Conservation (phyloP, 345 rosid genomes). For the Eucalyptus microcorys region DNA sequence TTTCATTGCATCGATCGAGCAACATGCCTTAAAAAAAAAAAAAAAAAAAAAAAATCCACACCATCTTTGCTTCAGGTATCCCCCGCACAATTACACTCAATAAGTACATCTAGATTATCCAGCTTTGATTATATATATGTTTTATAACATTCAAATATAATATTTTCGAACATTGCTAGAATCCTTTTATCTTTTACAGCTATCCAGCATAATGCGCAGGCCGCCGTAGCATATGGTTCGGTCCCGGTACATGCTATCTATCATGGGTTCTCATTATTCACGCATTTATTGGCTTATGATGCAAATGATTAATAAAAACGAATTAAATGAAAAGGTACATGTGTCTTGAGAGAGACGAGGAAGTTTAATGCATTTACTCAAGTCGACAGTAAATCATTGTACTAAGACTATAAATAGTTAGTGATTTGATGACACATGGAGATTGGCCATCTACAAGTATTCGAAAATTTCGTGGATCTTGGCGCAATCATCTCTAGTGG, state of each 20-base stretch:
- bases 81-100: background rate
- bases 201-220: background rate
- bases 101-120: background rate
- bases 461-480: background rate
- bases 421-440: background rate
- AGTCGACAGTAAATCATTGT: background rate
- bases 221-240: background rate
- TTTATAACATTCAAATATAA: background rate
- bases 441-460: background rate
- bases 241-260: background rate
- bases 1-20: background rate
- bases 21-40: background rate
- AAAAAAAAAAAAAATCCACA: background rate
- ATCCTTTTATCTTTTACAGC: background rate
- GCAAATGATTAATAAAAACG: background rate
- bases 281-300: background rate
- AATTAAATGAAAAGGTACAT: background rate
- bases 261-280: background rate
- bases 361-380: background rate
- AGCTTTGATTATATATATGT: background rate
- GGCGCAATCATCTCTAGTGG: background rate
- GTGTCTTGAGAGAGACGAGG: background rate
- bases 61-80: background rate
- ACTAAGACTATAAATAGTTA: background rate
- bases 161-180: background rate